Evolutionary conservation across 2,329 filamentous ascomycete species (phyloP), one percentile per base, ranked within the genome.

Genomic region (Trichoderma cornu-damae): DNA sequence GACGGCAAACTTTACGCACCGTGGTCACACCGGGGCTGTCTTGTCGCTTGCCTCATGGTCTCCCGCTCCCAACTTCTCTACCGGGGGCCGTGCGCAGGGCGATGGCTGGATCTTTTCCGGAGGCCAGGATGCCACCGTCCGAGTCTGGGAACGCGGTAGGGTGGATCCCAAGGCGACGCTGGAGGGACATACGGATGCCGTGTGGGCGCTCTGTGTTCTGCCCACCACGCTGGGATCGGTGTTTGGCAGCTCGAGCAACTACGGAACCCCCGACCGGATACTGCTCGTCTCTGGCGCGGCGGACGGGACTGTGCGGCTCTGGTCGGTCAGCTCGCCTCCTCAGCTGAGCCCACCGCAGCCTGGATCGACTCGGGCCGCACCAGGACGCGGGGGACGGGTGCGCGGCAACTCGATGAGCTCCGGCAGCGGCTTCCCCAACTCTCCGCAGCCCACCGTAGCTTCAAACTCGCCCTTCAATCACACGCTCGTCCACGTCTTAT

Each of bases 81-180:
- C 90, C 16, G 90, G 92, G 34, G 91, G 92, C 6, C 85, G 92
- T 61, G 90, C 89, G 6, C 85, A 88, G 65, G 93, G 93, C 30
- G 94, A 97, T 65, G 94, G 94, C 26, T 99, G 94, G 94, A 92
- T 99, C 63, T 99, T 99, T 72, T 97, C 93, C 4, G 94, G 94
- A 60, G 94, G 94, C 3, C 91, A 96, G 70, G 94, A 99, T 72
- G 85, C 89, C 16, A 96, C 90, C 6, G 86, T 99, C 35, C 85
- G 92, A 28, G 91, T 99, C 0, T 99, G 94, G 94, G 93, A 99
- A 72, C 84, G 92, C 50, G 93, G 93, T 26, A 81, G 93, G 46
- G 90, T 99, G 30, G 94, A 97, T 69, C 91, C 94, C 6, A 97
- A 97, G 72, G 91, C 91, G 2, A 96, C 91, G 0, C 78, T 99